Base-by-base conservation (phyloP, 805 yeast species). In the Starmerella tilneyi region DNA sequence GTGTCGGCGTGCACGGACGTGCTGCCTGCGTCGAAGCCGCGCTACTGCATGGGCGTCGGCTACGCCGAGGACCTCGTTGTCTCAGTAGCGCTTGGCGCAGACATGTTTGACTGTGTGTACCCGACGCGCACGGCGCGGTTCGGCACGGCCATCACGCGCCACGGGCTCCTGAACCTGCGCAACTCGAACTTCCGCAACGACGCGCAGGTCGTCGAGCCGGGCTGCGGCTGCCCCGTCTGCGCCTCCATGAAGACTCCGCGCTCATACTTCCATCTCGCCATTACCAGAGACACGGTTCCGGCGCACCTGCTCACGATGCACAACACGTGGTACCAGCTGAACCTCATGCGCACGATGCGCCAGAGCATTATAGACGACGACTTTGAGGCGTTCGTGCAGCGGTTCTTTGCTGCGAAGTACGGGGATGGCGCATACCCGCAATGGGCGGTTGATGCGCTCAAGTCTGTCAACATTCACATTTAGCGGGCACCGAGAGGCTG, bases 21-120 rank as follows among this genome's bases (percentile, higher is more conserved):
- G 12, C 57, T 68, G 7, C 72, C 72, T 9, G 59, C 61, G 30
- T 47, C 58, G 46, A 68, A 68, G 52, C 73, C 73, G 0, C 58
- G 70, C 16, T 68, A 68, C 49, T 66, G 70, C 52, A 68, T 68
- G 72, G 72, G 72, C 13, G 70, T 68, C 5, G 72, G 72, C 15
- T 69, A 69, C 44, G 73, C 73, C 7, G 72, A 68, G 48, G 72
- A 68, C 48, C 54, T 68, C 49, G 67, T 68, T 5, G 73, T 68
- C 7, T 62, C 68, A 1, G 73, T 68, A 5, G 72, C 72, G 2
- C 59, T 68, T 31, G 72, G 72, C 1, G 72, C 71, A 2, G 72
- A 68, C 48, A 55, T 68, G 59, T 68, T 68, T 53, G 72, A 68
- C 48, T 69, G 72, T 44, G 72, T 68, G 5, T 68, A 66, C 49